Conservation (phyloP, 441 rosid genomes). For the Pelargonium australe region DNA sequence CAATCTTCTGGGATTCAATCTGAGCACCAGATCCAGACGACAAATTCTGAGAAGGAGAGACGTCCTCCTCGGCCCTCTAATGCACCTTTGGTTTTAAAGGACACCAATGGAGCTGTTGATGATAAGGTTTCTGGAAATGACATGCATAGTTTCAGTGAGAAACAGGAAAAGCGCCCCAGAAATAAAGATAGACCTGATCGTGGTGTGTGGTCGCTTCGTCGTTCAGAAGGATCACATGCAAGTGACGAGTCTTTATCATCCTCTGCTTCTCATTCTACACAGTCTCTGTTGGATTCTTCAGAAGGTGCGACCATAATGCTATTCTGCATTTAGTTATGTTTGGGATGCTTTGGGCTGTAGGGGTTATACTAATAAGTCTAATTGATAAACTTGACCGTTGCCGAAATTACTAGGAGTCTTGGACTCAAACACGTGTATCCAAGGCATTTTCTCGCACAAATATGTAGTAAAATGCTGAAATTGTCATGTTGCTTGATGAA, state of each 20-base stretch:
- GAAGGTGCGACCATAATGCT: conserved; percentile 29
- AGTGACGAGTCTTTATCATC: conserved; percentile 35
- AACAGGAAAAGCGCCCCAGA: conserved; percentile 51
- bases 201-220: conserved; percentile 49
- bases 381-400: no score
- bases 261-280: conserved; percentile 22
- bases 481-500: conserved; percentile 5
- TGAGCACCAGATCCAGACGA: conserved; percentile 38
- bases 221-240: conserved; percentile 41
- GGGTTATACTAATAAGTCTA: no score
- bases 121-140: conserved; percentile 41
- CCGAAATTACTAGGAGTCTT: no score
- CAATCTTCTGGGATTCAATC: conserved; percentile 32
- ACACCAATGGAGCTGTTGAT: conserved; percentile 29
- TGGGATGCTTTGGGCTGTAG: no score
- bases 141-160: conserved; percentile 38
- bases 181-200: conserved; percentile 65
- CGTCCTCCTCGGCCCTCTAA: conserved; percentile 33
- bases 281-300: conserved; percentile 21
- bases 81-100: conserved; percentile 22
- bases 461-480: background rate
- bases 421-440: no score
- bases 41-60: conserved; percentile 38
- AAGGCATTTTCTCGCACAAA: conserved; percentile 6
- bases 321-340: no score